These are phyloP conservation scores for Cercospora zeae-maydis DNA, from an alignment of 2,329 filamentous ascomycete genomes.

Conservation along the genomic window DNA sequence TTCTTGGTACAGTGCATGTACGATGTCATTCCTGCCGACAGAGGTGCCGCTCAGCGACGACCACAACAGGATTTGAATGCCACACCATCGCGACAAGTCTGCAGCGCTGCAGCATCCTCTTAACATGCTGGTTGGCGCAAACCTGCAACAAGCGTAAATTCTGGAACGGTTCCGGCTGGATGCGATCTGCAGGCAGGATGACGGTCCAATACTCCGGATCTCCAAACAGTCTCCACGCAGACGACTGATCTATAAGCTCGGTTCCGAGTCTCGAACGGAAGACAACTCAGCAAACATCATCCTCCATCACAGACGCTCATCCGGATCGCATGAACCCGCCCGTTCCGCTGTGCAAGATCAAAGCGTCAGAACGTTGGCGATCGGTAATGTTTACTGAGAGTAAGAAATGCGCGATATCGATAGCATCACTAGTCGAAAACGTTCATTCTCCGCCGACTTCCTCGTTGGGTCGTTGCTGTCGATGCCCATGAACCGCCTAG, in stretches of 20 bases:
- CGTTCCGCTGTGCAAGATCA: neutral
- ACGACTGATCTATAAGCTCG: neutral
- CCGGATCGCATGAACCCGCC: neutral
- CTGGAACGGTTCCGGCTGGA: neutral
- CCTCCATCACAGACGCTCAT: neutral
- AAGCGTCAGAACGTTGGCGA: neutral
- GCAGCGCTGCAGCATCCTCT: neutral
- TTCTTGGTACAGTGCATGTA: neutral
- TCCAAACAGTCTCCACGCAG: conserved; percentile 1
- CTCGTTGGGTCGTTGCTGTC: neutral
- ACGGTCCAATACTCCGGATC: conserved; percentile 1
- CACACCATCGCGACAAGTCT: neutral
- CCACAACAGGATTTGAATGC: neutral
- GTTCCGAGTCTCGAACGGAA: conserved; percentile 6
- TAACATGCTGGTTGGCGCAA: neutral
- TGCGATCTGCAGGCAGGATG: neutral
- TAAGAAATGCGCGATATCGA: neutral
- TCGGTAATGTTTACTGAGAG: neutral
- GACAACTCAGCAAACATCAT: neutral
- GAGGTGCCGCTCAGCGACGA: neutral
- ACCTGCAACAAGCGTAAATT: neutral
- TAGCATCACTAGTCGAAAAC: neutral
- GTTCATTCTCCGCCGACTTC: neutral
- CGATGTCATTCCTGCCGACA: neutral
- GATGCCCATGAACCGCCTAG: neutral